Percentiles rank a stretch among this genome's conserved stretches.
Evolutionary conservation across 768 basidiomycete species (phyloP).

Genomic region (Hypholoma fasciculare): DNA sequence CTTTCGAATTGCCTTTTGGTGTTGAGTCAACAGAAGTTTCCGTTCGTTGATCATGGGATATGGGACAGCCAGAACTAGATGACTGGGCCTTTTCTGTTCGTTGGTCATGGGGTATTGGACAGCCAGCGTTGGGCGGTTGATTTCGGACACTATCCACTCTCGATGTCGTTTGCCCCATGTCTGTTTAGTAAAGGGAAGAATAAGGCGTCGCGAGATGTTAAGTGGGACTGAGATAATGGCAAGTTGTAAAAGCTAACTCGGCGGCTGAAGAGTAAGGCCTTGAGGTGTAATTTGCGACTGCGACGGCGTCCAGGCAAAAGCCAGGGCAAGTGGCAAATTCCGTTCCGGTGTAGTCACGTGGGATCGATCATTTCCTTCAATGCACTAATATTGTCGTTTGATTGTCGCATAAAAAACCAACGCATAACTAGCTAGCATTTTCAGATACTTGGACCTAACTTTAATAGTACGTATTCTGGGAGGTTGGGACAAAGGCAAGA

Average conservation of each 20-base stretch:
- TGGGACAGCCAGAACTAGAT: slow-evolving; percentile 37
- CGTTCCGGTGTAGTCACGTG: background rate
- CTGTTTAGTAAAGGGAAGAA: no score
- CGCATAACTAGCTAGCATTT: no score
- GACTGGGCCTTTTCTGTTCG: background rate
- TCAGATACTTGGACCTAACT: no score
- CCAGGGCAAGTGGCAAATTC: background rate
- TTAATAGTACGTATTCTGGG: no score
- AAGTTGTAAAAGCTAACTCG: no score
- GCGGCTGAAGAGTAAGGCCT: no score
- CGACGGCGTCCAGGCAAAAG: background rate
- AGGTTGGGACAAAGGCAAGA: no score
- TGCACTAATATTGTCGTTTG: no score
- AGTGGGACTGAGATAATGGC: background rate
- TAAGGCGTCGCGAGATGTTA: background rate
- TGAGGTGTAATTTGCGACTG: background rate
- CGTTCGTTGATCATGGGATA: slow-evolving; percentile 32
- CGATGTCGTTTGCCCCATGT: background rate
- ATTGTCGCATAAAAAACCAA: no score
- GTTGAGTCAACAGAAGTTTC: slow-evolving; percentile 15
- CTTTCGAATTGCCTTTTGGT: slow-evolving; percentile 40
- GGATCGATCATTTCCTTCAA: no score
- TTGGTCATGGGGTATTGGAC: slow-evolving; percentile 40
- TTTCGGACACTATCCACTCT: background rate
- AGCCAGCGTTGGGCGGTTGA: slow-evolving; percentile 24